Percentiles rank a stretch among this genome's conserved stretches.
Conservation (phyloP, 352 stramenopile species). For the Phytophthora pini region DNA sequence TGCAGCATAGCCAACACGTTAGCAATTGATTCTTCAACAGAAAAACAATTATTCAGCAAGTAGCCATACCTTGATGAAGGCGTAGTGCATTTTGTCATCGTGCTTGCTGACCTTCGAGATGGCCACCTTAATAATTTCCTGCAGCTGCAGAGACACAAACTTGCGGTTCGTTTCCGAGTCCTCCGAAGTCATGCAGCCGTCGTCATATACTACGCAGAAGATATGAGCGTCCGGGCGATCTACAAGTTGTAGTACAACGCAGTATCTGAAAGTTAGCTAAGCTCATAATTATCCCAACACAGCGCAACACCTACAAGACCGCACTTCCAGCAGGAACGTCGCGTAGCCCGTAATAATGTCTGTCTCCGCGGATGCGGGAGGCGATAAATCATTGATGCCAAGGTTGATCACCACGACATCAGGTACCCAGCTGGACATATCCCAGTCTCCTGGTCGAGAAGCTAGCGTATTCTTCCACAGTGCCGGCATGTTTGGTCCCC, state of each 20-base stretch:
- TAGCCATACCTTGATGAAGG: slow-evolving; percentile 70
- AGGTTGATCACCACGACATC: slow-evolving; percentile 89
- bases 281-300: not conserved
- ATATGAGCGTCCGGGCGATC: slow-evolving; percentile 85
- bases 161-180: slow-evolving; percentile 78
- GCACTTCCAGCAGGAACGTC: slow-evolving; percentile 76
- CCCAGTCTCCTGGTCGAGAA: slow-evolving; percentile 69
- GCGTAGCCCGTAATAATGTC: slow-evolving; percentile 85
- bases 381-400: slow-evolving; percentile 85
- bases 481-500: slow-evolving; percentile 80
- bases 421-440: slow-evolving; percentile 78
- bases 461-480: slow-evolving; percentile 90
- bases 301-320: slow-evolving; percentile 56
- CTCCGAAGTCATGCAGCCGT: slow-evolving; percentile 83
- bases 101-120: slow-evolving; percentile 81
- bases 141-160: slow-evolving; percentile 78
- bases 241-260: slow-evolving; percentile 13
- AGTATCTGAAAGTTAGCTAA: not conserved
- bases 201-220: slow-evolving; percentile 87
- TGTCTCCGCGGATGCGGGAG: slow-evolving; percentile 81
- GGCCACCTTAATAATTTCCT: slow-evolving; percentile 88
- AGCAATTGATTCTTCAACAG: not conserved
- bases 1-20: not conserved
- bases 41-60: not conserved
- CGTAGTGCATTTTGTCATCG: slow-evolving; percentile 85